phyloP scores from a whole-genome alignment of 495 filamentous ascomycete species.

The Achaetomiella virescens region DNA sequence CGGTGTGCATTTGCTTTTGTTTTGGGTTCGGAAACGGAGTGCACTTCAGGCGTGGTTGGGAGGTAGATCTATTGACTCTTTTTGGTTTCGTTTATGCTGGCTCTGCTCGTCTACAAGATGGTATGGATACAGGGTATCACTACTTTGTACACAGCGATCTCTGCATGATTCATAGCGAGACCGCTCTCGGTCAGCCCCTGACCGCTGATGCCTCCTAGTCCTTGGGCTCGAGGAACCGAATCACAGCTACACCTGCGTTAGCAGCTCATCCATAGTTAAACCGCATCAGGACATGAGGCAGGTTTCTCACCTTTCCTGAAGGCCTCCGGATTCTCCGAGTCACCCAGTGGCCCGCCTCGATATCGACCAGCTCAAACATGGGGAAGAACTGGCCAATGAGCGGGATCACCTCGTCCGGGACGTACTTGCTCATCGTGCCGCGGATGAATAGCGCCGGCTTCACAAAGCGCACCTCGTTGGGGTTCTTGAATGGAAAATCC shows the following conservation, averaged over 20 bases:
- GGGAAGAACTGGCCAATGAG: slow-evolving; percentile 88
- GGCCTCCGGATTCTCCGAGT: slow-evolving; percentile 82
- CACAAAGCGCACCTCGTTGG: slow-evolving; percentile 54
- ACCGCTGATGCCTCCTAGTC: slow-evolving; percentile 31
- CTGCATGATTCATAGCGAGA: neutral
- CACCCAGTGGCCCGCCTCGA: slow-evolving; percentile 90
- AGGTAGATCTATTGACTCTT: too few relatives aligned
- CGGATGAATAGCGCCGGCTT: slow-evolving; percentile 79
- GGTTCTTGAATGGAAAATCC: slow-evolving; percentile 79
- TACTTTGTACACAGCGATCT: neutral
- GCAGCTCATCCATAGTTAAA: neutral
- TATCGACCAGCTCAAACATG: slow-evolving; percentile 66
- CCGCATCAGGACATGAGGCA: neutral
- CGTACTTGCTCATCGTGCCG: slow-evolving; percentile 77
- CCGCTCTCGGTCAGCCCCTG: neutral
- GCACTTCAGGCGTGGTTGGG: too few relatives aligned
- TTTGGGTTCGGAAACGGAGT: too few relatives aligned
- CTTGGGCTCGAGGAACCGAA: slow-evolving; percentile 56
- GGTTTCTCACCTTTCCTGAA: slow-evolving; percentile 67
- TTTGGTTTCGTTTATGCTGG: neutral
- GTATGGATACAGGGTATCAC: neutral
- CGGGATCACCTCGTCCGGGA: slow-evolving; percentile 82
- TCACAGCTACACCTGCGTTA: slow-evolving; percentile 42
- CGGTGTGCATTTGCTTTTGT: too few relatives aligned
- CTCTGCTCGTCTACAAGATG: neutral